These are phyloP conservation scores for Chaetomium cochliodes DNA, from an alignment of 495 filamentous ascomycete species.

Conservation along the genomic window DNA sequence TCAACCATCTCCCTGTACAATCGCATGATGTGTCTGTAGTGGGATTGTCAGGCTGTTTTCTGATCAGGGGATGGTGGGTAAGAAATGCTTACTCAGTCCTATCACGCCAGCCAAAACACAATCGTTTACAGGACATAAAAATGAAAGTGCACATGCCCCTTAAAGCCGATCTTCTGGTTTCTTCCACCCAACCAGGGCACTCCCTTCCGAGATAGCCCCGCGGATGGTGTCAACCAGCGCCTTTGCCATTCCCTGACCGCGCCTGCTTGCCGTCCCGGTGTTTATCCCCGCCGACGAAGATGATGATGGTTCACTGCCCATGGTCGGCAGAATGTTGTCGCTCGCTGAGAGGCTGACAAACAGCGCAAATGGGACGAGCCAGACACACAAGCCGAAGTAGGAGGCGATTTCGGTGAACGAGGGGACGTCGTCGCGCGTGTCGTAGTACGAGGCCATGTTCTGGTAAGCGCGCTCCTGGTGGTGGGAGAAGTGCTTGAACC, in stretches of 20 bases:
- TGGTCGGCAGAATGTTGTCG: conserved; percentile 91
- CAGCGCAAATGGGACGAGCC: conserved; percentile 92
- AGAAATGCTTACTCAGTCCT: neutral
- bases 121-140: neutral
- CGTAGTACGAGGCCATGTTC: conserved; percentile 55
- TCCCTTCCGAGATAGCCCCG: conserved; percentile 70
- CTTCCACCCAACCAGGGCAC: conserved; percentile 67
- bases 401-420: conserved; percentile 93
- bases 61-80: no score
- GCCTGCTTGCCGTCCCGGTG: conserved; percentile 51
- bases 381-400: conserved; percentile 94
- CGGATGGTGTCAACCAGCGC: conserved; percentile 76
- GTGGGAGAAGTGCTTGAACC: conserved; percentile 89
- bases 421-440: conserved; percentile 60
- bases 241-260: conserved; percentile 84
- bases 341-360: conserved; percentile 91
- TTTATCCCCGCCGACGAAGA: conserved; percentile 26
- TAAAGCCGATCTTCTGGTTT: conserved; percentile 40
- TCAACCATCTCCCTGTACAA: neutral
- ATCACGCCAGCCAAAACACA: neutral
- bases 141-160: neutral
- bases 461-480: conserved; percentile 50
- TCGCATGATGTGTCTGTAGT: neutral
- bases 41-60: neutral
- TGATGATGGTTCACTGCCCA: conserved; percentile 53